Percentiles rank a stretch among this genome's conserved stretches.
Evolutionary conservation across 495 filamentous ascomycete species (phyloP).

Genomic region (Aspergillus incahuasiensis): DNA sequence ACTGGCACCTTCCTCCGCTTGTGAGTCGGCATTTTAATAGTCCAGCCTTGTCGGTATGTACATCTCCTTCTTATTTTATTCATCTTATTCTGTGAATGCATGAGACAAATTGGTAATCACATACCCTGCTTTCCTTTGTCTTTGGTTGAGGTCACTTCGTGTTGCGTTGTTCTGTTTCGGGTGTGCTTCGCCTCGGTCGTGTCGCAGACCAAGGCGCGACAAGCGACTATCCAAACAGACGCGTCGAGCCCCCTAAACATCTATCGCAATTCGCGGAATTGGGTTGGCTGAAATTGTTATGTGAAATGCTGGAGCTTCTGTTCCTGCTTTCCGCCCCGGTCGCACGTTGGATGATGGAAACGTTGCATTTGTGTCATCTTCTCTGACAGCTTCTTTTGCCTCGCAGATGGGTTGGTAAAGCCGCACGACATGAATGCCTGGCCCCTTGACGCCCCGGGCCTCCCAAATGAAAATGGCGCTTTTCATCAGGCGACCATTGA

Average conservation of each 20-base stretch:
- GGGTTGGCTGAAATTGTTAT: constrained; percentile 3
- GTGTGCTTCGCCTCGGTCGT: constrained; percentile 20
- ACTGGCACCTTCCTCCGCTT: constrained; percentile 40
- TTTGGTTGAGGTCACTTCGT: background rate
- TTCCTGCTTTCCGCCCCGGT: constrained; percentile 6
- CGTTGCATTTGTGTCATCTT: constrained; percentile 13
- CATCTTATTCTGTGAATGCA: constrained; percentile 4
- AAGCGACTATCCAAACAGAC: constrained; percentile 24
- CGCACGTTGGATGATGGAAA: constrained; percentile 16
- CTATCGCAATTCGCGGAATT: constrained; percentile 4
- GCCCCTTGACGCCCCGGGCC: constrained; percentile 70
- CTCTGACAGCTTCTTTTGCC: constrained; percentile 22
- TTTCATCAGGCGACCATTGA: constrained; percentile 59
- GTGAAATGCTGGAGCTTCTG: constrained; percentile 10
- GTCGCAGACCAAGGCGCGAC: constrained; percentile 28
- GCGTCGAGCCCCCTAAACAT: constrained; percentile 28
- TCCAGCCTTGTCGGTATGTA: constrained; percentile 50
- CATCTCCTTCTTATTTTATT: constrained; percentile 14
- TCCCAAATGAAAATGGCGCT: constrained; percentile 71
- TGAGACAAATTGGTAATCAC: constrained; percentile 2
- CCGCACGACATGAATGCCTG: constrained; percentile 72
- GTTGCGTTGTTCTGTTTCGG: constrained; percentile 13
- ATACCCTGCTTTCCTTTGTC: background rate
- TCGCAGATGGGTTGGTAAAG: constrained; percentile 55
- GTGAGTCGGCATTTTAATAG: constrained; percentile 44